Conservation (phyloP, 2,329 filamentous ascomycete species). For the Sarocladiaceae sp. region DNA sequence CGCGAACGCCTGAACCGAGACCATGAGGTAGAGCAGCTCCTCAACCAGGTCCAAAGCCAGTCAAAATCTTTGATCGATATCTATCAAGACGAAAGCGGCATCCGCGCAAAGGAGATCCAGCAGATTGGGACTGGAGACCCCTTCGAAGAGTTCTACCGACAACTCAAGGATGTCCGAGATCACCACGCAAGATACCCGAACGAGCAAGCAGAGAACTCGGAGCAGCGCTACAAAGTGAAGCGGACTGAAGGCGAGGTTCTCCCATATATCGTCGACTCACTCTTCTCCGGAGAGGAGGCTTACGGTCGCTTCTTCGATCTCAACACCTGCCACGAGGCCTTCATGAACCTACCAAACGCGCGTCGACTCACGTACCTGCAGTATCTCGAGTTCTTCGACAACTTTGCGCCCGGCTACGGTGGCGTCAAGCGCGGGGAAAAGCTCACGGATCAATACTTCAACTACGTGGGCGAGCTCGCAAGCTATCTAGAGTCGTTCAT, state of each 20-base stretch:
- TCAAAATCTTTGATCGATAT: constrained; percentile 74
- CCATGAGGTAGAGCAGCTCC: constrained; percentile 82
- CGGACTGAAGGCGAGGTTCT: constrained; percentile 57
- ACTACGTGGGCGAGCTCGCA: constrained; percentile 74
- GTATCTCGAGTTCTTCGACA: constrained; percentile 87
- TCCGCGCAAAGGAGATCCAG: constrained; percentile 73
- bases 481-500: constrained; percentile 86
- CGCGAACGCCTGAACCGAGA: constrained; percentile 85
- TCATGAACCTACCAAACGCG: constrained; percentile 79
- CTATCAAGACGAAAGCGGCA: constrained; percentile 72
- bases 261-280: constrained; percentile 69
- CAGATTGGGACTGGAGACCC: constrained; percentile 77
- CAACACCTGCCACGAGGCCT: constrained; percentile 76
- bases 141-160: constrained; percentile 86
- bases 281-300: constrained; percentile 94
- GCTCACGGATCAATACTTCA: constrained; percentile 86
- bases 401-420: constrained; percentile 67
- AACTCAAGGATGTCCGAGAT: constrained; percentile 72
- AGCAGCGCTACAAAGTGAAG: constrained; percentile 77
- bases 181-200: constrained; percentile 91
- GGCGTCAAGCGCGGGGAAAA: constrained; percentile 77
- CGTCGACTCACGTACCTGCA: constrained; percentile 86
- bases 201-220: constrained; percentile 90
- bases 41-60: constrained; percentile 82
- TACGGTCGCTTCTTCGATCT: constrained; percentile 92